These are phyloP conservation scores for Aspergillus clavatus DNA, from an alignment of 2,329 filamentous ascomycete species.

Conservation along the genomic window DNA sequence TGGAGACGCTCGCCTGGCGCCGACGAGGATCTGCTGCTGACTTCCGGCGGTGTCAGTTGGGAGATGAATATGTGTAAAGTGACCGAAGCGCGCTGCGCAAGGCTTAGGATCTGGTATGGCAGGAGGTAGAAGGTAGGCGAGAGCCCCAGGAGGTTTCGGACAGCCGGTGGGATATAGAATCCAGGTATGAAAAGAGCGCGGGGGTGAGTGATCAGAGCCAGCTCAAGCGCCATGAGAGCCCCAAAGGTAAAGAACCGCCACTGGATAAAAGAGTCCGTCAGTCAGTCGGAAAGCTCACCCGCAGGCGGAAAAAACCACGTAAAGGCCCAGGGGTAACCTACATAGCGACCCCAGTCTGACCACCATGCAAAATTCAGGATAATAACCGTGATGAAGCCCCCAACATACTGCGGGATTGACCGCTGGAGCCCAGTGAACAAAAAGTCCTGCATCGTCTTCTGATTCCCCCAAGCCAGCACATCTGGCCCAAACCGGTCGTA, in stretches of 20 bases:
- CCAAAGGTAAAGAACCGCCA: conserved; percentile 52
- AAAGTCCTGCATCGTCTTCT: conserved; percentile 64
- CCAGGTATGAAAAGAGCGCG: conserved; percentile 35
- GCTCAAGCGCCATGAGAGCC: conserved; percentile 53
- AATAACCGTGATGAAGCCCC: conserved; percentile 32
- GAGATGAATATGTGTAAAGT: conserved; percentile 79
- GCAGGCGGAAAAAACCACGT: too few relatives aligned
- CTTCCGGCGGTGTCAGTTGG: conserved; percentile 68
- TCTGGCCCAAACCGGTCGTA: conserved; percentile 85
- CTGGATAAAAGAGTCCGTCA: too few relatives aligned
- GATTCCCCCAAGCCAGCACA: conserved; percentile 55
- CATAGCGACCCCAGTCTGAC: conserved; percentile 43
- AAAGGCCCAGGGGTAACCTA: too few relatives aligned
- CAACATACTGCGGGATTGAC: conserved; percentile 37
- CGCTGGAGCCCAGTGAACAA: conserved; percentile 59
- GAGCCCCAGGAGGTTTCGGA: conserved; percentile 31
- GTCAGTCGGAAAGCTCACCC: conserved; percentile 3
- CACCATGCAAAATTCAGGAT: conserved; percentile 40
- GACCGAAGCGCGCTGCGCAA: conserved; percentile 70
- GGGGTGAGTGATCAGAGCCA: conserved; percentile 53
- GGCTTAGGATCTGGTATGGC: conserved; percentile 75
- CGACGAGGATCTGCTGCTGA: conserved; percentile 35
- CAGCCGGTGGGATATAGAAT: conserved; percentile 25
- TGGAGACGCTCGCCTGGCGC: conserved; percentile 29
- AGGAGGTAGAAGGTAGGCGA: conserved; percentile 52